Evolutionary conservation across 2,329 filamentous ascomycete genomes (phyloP).

Genomic region (Cadophora malorum): DNA sequence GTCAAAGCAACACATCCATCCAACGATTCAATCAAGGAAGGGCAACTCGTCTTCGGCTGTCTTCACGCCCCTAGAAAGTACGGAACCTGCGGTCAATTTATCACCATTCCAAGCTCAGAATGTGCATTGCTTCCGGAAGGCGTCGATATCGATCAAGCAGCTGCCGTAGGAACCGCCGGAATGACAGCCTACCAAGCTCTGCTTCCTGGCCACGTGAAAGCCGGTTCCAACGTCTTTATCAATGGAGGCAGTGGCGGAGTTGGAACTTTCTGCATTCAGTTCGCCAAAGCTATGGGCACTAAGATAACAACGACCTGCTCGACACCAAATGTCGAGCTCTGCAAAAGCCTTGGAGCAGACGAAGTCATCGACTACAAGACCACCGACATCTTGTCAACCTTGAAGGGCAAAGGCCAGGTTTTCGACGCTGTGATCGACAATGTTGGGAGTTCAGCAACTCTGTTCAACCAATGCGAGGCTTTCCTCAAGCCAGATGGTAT

Average conservation of each 20-base stretch:
- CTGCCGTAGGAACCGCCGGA: conserved; percentile 49
- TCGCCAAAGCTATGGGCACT: conserved; percentile 65
- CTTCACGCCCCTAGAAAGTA: conserved; percentile 35
- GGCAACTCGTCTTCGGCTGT: conserved; percentile 52
- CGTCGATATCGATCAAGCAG: conserved; percentile 49
- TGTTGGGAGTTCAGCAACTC: conserved; percentile 5
- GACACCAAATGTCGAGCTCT: conserved; percentile 60
- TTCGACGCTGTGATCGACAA: conserved; percentile 25
- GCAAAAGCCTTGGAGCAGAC: conserved; percentile 60
- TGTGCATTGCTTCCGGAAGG: conserved; percentile 48
- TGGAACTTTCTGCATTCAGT: conserved; percentile 65
- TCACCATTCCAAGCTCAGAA: conserved; percentile 36
- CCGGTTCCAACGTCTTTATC: conserved; percentile 63
- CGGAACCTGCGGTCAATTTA: conserved; percentile 17
- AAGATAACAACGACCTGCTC: conserved; percentile 66
- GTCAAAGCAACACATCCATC: conserved; percentile 41
- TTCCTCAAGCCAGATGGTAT: conserved; percentile 14
- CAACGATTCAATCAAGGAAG: conserved; percentile 45
- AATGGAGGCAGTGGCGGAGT: conserved; percentile 70
- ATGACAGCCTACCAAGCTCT: conserved; percentile 51
- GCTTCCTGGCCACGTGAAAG: conserved; percentile 50
- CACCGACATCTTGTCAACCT: conserved; percentile 6
- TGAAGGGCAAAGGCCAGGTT: conserved; percentile 18
- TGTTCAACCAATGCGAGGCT: conserved; percentile 17
- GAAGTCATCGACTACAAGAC: conserved; percentile 31